Evolutionary conservation across 257 asterid genomes (phyloP).

Genomic region (Solanum ossicruentum): DNA sequence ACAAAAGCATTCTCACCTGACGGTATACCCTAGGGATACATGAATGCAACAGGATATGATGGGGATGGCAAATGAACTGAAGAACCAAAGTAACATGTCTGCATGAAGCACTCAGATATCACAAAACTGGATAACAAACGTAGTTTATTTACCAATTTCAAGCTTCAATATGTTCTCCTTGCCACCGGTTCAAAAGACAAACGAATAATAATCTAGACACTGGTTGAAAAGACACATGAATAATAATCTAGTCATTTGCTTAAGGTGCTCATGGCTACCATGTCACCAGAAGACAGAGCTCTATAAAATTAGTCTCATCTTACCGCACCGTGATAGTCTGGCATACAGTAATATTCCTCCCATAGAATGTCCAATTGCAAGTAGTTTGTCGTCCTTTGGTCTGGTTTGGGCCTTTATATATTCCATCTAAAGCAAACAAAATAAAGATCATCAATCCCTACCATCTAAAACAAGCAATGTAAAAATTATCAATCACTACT

Average conservation of each 20-base stretch:
- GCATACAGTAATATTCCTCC: slow-evolving; percentile 95
- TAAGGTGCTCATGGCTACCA: not conserved
- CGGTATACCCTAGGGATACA: not conserved
- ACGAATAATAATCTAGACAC: not conserved
- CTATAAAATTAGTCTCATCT: slow-evolving; percentile 7
- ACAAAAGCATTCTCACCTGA: not conserved
- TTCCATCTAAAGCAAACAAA: slow-evolving; percentile 44
- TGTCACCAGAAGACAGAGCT: not conserved
- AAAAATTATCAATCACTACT: not conserved
- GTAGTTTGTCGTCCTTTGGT: slow-evolving; percentile 73
- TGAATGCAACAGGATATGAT: not conserved
- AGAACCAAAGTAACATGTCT: not conserved
- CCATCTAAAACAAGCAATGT: slow-evolving; percentile 34
- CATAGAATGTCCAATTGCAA: slow-evolving; percentile 94
- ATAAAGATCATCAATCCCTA: not conserved
- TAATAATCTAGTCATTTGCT: not conserved
- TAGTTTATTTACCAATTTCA: not conserved
- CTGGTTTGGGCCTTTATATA: slow-evolving; percentile 57
- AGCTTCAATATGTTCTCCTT: not conserved
- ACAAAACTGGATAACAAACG: not conserved
- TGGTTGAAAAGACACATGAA: not conserved
- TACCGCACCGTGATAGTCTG: slow-evolving; percentile 73
- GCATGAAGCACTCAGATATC: not conserved
- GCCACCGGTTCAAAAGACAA: not conserved
- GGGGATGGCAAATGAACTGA: not conserved